Conservation (phyloP, 176 grass and related monocot species). For the Ensete ventricosum region DNA sequence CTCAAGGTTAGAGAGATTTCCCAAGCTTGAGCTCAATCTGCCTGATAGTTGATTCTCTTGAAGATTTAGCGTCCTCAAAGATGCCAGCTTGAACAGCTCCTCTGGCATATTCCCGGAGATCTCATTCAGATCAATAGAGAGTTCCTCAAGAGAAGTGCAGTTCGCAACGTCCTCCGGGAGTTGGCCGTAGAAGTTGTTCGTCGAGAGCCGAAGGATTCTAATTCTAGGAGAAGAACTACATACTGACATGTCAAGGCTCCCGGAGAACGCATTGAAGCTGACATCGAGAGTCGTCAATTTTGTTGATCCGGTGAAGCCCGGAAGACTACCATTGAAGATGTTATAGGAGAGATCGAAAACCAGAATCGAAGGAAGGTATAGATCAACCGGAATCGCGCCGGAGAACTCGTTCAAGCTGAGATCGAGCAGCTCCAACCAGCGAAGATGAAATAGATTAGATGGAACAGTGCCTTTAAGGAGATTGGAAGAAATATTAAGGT, state of each 20-base stretch:
- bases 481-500: constrained; percentile 7
- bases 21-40: constrained; percentile 14
- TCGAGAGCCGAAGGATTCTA: constrained; percentile 22
- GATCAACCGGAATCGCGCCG: neutral
- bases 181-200: constrained; percentile 32
- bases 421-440: neutral
- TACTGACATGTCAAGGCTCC: constrained; percentile 8
- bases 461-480: constrained; percentile 5
- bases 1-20: constrained; percentile 40
- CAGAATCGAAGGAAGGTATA: constrained; percentile 21
- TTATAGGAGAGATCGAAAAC: constrained; percentile 20
- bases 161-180: constrained; percentile 34
- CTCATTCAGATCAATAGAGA: constrained; percentile 43
- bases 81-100: constrained; percentile 31
- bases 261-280: constrained; percentile 28
- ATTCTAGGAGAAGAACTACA: constrained; percentile 22
- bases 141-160: constrained; percentile 36
- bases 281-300: constrained; percentile 29
- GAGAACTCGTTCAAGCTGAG: constrained; percentile 8
- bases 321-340: constrained; percentile 29
- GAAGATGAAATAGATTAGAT: neutral
- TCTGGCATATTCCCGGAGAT: constrained; percentile 32
- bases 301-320: constrained; percentile 18
- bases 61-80: constrained; percentile 25
- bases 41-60: constrained; percentile 43